Percentiles rank a stretch among this genome's conserved stretches.
phyloP scores from a whole-genome alignment of 1,284 basidiomycete genomes.

The Veloporphyrellus conicus region DNA sequence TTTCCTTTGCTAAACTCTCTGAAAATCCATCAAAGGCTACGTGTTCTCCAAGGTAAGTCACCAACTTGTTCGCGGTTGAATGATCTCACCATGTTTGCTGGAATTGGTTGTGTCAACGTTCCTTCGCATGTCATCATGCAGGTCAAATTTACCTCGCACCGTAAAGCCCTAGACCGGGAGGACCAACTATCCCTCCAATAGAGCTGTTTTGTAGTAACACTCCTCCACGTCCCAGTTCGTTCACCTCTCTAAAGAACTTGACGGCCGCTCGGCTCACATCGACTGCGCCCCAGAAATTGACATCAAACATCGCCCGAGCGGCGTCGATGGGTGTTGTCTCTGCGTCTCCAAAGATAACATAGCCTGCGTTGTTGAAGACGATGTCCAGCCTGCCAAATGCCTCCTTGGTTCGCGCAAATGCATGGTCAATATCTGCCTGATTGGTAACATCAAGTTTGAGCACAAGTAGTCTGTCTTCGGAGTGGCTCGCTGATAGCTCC shows the following conservation, averaged over 20 bases:
- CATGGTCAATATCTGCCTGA: slow-evolving; percentile 6
- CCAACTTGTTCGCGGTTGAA: not conserved
- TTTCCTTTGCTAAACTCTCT: slow-evolving; percentile 12
- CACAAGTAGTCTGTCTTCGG: slow-evolving; percentile 1
- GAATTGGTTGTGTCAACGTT: not conserved
- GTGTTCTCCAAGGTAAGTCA: not conserved
- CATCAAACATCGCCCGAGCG: slow-evolving; percentile 17
- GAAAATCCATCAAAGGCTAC: slow-evolving; percentile 21
- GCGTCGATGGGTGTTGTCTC: slow-evolving; percentile 1
- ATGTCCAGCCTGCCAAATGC: slow-evolving; percentile 11
- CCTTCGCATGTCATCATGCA: not conserved
- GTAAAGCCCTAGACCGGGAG: not conserved
- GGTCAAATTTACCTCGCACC: not conserved
- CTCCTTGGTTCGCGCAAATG: slow-evolving; percentile 7
- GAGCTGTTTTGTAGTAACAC: slow-evolving; percentile 6
- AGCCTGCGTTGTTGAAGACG: slow-evolving; percentile 18
- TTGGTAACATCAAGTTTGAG: slow-evolving; percentile 7
- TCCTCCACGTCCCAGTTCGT: slow-evolving; percentile 8
- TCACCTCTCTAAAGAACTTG: slow-evolving; percentile 21
- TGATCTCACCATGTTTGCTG: slow-evolving; percentile 6
- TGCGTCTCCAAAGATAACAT: slow-evolving; percentile 9
- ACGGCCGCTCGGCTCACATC: slow-evolving; percentile 14
- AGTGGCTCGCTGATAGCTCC: not conserved
- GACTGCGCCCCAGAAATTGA: slow-evolving; percentile 5
- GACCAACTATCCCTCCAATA: not conserved